Percentiles rank a stretch among this genome's conserved stretches.
Conservation (phyloP, 1,284 basidiomycete genomes). For the Sanghuangporus baumii region DNA sequence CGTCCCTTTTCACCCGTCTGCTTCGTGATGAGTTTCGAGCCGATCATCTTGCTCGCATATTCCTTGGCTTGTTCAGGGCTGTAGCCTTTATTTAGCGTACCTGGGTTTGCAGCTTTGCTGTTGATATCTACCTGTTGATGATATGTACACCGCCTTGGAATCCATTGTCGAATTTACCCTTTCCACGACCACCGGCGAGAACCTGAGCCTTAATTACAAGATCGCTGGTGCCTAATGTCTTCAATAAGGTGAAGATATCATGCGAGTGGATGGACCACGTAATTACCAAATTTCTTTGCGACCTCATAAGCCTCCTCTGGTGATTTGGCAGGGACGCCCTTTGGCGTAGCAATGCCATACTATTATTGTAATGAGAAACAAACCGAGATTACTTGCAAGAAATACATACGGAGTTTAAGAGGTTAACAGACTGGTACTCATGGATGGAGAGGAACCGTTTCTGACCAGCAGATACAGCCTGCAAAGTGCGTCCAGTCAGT, state of each 20-base stretch:
- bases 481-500: neutral
- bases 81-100: constrained; percentile 13
- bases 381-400: neutral
- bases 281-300: constrained; percentile 78
- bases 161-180: constrained; percentile 96
- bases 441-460: constrained; percentile 95
- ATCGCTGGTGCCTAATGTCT: constrained; percentile 49
- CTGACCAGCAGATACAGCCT: constrained; percentile 73
- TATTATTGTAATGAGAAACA: constrained; percentile 29
- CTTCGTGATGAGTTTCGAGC: constrained; percentile 95
- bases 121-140: constrained; percentile 70
- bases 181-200: constrained; percentile 96
- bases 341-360: constrained; percentile 97
- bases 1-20: constrained; percentile 94
- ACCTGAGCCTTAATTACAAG: constrained; percentile 99
- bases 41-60: constrained; percentile 90
- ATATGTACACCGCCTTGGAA: constrained; percentile 98
- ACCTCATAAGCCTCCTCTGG: constrained; percentile 88
- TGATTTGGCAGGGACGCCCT: constrained; percentile 82
- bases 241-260: neutral
- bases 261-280: neutral
- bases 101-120: constrained; percentile 1
- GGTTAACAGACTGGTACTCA: constrained; percentile 95
- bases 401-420: constrained; percentile 81
- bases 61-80: constrained; percentile 90